These are phyloP conservation scores for Buxus sempervirens DNA, from an alignment of 164 flowering plant genomes.

Conservation along the genomic window DNA sequence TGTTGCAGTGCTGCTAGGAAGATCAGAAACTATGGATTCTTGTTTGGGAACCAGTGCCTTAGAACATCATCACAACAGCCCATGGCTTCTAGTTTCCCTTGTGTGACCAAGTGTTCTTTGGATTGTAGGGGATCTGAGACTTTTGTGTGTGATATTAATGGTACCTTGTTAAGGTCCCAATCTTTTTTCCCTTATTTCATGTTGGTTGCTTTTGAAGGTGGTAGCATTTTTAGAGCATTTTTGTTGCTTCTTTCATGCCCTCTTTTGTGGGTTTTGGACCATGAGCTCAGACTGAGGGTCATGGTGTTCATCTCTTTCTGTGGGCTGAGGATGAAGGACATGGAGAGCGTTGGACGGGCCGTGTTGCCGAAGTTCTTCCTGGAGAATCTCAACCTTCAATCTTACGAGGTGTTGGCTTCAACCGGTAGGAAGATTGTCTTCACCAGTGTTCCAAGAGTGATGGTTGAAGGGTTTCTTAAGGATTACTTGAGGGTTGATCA, in stretches of 20 bases:
- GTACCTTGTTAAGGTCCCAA: constrained; percentile 39
- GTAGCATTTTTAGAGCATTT: constrained; percentile 65
- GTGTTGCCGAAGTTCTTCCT: constrained; percentile 85
- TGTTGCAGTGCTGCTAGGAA: constrained; percentile 53
- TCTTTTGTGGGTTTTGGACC: constrained; percentile 35
- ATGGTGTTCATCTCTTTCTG: constrained; percentile 73
- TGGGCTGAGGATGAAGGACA: constrained; percentile 55
- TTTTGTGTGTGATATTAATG: constrained; percentile 58
- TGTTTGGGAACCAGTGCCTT: constrained; percentile 25
- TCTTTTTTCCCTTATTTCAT: constrained; percentile 87
- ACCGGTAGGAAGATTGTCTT: constrained; percentile 41
- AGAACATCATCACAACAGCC: constrained; percentile 19
- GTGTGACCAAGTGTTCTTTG: constrained; percentile 32
- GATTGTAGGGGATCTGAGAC: constrained; percentile 31
- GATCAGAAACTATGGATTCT: constrained; percentile 35
- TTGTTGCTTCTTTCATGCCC: constrained; percentile 51
- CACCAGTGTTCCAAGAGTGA: constrained; percentile 67
- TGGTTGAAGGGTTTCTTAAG: constrained; percentile 79
- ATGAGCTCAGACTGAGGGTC: constrained; percentile 37
- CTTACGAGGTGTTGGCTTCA: constrained; percentile 41
- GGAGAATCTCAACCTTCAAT: constrained; percentile 58
- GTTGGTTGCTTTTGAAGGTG: constrained; percentile 89
- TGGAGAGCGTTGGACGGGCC: constrained; percentile 58
- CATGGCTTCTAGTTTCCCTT: constrained; percentile 32
- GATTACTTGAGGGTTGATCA: constrained; percentile 58